Conservation (phyloP, 139 green algal species). For the Pleodorina starrii region DNA sequence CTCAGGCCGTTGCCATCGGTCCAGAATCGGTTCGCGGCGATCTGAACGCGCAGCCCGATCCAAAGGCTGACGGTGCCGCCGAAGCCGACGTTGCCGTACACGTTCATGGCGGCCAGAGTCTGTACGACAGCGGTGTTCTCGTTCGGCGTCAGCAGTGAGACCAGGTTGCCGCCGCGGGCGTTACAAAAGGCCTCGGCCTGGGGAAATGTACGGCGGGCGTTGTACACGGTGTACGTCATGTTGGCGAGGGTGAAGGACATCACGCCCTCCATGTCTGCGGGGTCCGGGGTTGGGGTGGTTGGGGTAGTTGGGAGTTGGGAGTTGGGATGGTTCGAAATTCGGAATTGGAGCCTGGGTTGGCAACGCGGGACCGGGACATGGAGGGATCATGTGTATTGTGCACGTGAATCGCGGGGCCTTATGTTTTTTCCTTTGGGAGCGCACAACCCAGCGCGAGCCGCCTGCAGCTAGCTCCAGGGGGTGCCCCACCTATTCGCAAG, state of each 20-base stretch:
- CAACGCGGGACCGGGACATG: too few species aligned
- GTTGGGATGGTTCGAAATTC: too few species aligned
- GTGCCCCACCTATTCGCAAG: too few species aligned
- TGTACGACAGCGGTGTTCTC: not conserved
- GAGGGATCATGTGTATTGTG: too few species aligned
- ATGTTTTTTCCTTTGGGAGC: too few species aligned
- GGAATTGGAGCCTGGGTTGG: too few species aligned
- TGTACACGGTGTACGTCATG: not conserved
- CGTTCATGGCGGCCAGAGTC: not conserved
- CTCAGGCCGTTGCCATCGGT: not conserved
- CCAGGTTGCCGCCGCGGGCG: constrained; percentile 19
- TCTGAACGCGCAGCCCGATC: not conserved
- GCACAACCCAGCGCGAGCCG: too few species aligned
- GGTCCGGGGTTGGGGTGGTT: not conserved
- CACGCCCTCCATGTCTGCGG: not conserved
- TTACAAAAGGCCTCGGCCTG: constrained; percentile 22
- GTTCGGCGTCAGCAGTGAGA: not conserved
- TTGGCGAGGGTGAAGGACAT: not conserved
- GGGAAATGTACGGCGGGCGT: not conserved
- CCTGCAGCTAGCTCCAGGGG: too few species aligned
- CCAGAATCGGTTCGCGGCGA: not conserved
- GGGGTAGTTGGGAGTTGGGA: not conserved
- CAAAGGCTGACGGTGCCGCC: not conserved
- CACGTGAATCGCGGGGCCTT: too few species aligned
- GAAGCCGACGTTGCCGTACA: not conserved